Evolutionary conservation across 129 eudicot genomes (phyloP), one percentile per base, ranked within the genome.

Genomic region (Scalesia atractyloides): DNA sequence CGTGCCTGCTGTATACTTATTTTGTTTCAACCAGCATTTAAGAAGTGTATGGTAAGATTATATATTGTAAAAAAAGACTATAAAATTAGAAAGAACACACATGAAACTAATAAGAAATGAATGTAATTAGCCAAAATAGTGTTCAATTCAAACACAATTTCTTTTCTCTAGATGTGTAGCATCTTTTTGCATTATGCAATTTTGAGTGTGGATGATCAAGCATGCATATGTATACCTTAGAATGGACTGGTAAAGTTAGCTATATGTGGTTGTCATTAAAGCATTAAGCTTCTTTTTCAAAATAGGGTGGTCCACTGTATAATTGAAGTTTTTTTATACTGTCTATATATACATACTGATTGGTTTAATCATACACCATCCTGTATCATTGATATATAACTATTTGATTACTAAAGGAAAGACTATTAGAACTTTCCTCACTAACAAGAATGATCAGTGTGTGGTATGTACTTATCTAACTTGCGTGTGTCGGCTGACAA

Each of bases 401-500:
- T 69, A 81, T 46, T 50, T 69, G 77, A 81, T 76, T 64, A 81
- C 76, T 63, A 66, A 69, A 61, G 48, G 33, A 13, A 52, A 16
- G 76, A 52, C 67, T 17, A 71, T 36, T 58, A 71, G 69, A 75
- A 81, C 66, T 75, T 69, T 57, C 73, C 64, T 75, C 68, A 12
- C 76, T 75, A 75, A 74, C 73, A 56, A 46, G 76, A 75, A 69
- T 47, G 80, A 61, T 43, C 76, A 75, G 77, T 81, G 48, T 75
- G 84, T 75, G 84, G 84, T 81, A 34, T 69, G 77, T 71, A 52
- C 66, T 67, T 73, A 50, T 51, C 46, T 37, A 50, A 70, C 64
- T 78, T 12, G 65, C 77, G 79, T 72, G 79, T 72, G 84, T 83
- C 85, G 61, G 75, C 72, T 53, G 79, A 75, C 68, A 76, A 73